phyloP scores from a whole-genome alignment of 441 rosid genomes.

The Adansonia gregorii region DNA sequence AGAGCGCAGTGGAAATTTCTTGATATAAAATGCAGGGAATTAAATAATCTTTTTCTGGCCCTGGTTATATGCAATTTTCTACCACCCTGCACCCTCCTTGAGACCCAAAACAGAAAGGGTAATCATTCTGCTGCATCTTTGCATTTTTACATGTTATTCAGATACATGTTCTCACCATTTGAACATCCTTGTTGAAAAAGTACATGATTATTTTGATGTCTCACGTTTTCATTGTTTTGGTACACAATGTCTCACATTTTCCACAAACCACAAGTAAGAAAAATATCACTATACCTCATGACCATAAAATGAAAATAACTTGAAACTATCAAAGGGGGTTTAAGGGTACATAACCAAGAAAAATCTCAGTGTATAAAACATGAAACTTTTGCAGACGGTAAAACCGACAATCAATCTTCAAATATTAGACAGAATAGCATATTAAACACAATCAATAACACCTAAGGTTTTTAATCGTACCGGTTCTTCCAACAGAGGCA shows the following conservation, averaged over 20 bases:
- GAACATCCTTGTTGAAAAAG: not conserved
- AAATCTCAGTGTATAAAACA: conserved; percentile 11
- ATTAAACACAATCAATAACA: conserved; percentile 13
- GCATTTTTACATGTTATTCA: conserved; percentile 4
- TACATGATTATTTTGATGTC: not conserved
- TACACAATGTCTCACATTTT: not conserved
- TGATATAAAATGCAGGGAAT: conserved; percentile 9
- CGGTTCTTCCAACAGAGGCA: conserved; percentile 94
- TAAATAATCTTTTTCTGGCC: not conserved
- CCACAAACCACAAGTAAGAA: conserved; percentile 5
- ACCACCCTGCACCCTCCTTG: not conserved
- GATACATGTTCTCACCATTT: not conserved
- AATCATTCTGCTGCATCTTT: conserved; percentile 7
- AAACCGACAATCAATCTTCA: not conserved
- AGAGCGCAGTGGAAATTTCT: not conserved
- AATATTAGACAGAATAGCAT: conserved; percentile 6
- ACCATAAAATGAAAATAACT: not conserved
- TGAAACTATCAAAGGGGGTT: not conserved
- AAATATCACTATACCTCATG: not conserved
- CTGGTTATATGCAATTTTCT: not conserved
- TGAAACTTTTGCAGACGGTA: conserved; percentile 1
- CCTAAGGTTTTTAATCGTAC: conserved; percentile 44
- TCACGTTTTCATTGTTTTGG: not conserved
- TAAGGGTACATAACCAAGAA: not conserved
- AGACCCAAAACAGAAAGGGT: not conserved